These are phyloP conservation scores for Fusarium sp. DNA, from an alignment of 2,329 filamentous ascomycete genomes.

Conservation along the genomic window DNA sequence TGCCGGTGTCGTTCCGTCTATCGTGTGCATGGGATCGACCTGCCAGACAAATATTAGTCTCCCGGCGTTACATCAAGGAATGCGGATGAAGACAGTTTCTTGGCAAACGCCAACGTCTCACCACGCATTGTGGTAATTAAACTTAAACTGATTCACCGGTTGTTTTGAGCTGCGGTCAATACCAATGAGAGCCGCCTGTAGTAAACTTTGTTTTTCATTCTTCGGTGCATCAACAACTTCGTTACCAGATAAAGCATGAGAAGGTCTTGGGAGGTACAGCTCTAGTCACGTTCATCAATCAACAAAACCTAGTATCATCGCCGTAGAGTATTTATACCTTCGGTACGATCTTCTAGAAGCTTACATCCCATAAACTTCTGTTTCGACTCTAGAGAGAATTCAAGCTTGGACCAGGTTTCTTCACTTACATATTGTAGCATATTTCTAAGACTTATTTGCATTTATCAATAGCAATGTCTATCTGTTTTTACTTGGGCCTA, in stretches of 20 bases:
- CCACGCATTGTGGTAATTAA: background rate
- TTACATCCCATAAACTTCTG: background rate
- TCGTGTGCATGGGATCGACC: background rate
- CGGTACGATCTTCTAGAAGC: background rate
- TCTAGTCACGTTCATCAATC: background rate
- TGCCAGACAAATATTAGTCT: conserved; percentile 7
- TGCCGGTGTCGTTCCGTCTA: background rate
- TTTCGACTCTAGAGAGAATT: background rate
- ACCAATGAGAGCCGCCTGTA: background rate
- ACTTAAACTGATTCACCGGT: background rate
- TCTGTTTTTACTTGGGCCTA: background rate
- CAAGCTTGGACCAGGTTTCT: background rate
- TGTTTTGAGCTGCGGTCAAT: background rate
- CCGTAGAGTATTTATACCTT: accelerated
- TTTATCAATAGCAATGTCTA: background rate
- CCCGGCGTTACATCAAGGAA: background rate
- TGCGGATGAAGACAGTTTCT: background rate
- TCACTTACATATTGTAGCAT: background rate
- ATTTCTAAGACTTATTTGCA: no score
- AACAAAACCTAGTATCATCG: background rate
- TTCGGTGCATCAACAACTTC: background rate
- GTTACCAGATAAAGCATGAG: background rate
- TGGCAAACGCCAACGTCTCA: conserved; percentile 2
- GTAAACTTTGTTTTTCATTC: background rate
- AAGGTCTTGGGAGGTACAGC: background rate